These are phyloP conservation scores for Citrullus mucosospermus DNA, from an alignment of 306 rosid genomes.

Conservation along the genomic window DNA sequence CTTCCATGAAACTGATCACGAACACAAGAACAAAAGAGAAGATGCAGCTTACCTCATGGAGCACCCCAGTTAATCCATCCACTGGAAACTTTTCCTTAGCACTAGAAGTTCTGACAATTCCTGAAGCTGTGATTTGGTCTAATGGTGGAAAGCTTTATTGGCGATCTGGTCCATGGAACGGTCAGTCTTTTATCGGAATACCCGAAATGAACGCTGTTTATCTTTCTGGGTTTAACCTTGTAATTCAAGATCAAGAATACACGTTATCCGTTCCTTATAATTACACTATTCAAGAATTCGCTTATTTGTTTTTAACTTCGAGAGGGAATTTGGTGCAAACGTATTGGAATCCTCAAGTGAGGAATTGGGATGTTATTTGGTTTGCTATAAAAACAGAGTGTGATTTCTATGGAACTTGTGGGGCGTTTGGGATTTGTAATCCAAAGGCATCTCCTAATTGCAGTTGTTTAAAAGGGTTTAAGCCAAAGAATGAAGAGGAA, in stretches of 20 bases:
- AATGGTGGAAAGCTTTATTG: not conserved
- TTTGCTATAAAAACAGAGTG: conserved; percentile 3
- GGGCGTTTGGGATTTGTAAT: conserved; percentile 26
- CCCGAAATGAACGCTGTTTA: not conserved
- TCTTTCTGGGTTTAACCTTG: not conserved
- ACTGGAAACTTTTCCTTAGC: not conserved
- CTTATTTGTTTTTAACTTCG: not conserved
- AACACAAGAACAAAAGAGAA: conserved; percentile 6
- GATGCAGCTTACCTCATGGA: not conserved
- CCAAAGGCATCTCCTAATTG: conserved; percentile 12
- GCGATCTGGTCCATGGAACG: conserved; percentile 3
- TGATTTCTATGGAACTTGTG: conserved; percentile 31
- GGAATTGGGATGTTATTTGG: not conserved
- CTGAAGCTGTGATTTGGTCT: not conserved
- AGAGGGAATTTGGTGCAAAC: not conserved
- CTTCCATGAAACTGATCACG: not conserved
- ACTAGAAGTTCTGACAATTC: not conserved
- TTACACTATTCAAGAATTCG: not conserved
- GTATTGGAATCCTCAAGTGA: not conserved
- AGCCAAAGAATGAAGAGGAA: conserved; percentile 14
- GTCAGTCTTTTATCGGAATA: not conserved
- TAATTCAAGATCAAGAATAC: not conserved
- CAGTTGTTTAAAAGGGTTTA: conserved; percentile 37
- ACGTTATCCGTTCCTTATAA: not conserved
- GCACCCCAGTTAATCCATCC: not conserved